Evolutionary conservation across 208 protist species (phyloP).

Genomic region (Trypanosoma cruzi): DNA sequence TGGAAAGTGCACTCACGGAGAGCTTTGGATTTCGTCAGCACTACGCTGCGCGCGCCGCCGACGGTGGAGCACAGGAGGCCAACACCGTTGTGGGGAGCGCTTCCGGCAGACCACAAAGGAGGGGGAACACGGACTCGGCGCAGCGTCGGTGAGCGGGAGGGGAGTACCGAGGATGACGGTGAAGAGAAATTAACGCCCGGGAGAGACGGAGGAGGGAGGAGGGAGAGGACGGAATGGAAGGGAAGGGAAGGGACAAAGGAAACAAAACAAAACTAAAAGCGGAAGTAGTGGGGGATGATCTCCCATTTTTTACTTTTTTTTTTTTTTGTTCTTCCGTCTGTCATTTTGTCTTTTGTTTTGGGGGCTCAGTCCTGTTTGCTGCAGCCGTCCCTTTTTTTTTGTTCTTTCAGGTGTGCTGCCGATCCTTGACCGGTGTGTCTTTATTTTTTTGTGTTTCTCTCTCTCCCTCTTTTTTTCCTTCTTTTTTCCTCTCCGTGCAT

Average conservation of each 20-base stretch:
- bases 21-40: conserved; percentile 84
- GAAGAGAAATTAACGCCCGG: background rate
- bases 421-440: background rate
- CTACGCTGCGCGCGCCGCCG: conserved; percentile 25
- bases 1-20: conserved; percentile 75
- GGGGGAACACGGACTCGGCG: conserved; percentile 4
- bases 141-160: conserved; percentile 11
- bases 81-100: conserved; percentile 2
- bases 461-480: too few species aligned
- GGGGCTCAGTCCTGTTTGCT: background rate
- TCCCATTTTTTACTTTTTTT: conserved; percentile 1
- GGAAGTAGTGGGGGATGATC: background rate
- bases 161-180: background rate
- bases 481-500: too few species aligned
- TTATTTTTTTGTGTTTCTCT: too few species aligned
- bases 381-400: conserved; percentile 3
- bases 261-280: conserved; percentile 1
- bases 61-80: background rate
- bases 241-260: conserved; percentile 10
- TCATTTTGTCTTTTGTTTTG: background rate
- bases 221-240: conserved; percentile 11
- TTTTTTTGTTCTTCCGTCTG: background rate
- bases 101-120: conserved; percentile 16
- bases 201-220: conserved; percentile 13
- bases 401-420: background rate